phyloP scores from a whole-genome alignment of 345 rosid species.

The Bretschneidera sinensis region DNA sequence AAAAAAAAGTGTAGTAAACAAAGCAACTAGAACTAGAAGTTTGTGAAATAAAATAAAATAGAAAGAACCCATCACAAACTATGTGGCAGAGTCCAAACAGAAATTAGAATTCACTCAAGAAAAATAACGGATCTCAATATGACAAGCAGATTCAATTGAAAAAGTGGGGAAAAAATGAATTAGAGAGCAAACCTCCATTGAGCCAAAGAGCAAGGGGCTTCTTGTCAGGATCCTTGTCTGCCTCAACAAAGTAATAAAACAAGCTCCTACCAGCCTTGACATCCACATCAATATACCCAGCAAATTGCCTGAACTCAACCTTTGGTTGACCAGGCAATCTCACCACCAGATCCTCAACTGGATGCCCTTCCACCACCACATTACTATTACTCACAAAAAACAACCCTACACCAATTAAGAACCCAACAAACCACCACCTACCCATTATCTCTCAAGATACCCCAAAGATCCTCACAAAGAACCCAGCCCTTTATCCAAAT shows the following conservation, averaged over 20 bases:
- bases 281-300: conserved; percentile 85
- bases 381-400: conserved; percentile 12
- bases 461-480: neutral
- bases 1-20: no score
- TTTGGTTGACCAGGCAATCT: conserved; percentile 73
- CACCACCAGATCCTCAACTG: conserved; percentile 70
- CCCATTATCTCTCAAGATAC: conserved; percentile 24
- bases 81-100: neutral
- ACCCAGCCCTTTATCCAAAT: conserved; percentile 10
- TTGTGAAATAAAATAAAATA: neutral
- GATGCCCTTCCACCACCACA: conserved; percentile 44
- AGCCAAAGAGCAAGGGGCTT: conserved; percentile 92
- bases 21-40: neutral
- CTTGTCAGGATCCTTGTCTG: conserved; percentile 47
- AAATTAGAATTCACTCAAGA: conserved; percentile 1
- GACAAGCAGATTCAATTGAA: no score
- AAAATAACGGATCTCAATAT: neutral
- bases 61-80: conserved; percentile 1
- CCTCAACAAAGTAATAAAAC: conserved; percentile 91
- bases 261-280: conserved; percentile 67
- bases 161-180: neutral
- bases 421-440: conserved; percentile 26
- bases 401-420: conserved; percentile 20
- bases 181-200: conserved; percentile 61
- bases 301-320: conserved; percentile 68